These are phyloP conservation scores for Corymbia calophylla DNA, from an alignment of 441 rosid species.

Conservation along the genomic window DNA sequence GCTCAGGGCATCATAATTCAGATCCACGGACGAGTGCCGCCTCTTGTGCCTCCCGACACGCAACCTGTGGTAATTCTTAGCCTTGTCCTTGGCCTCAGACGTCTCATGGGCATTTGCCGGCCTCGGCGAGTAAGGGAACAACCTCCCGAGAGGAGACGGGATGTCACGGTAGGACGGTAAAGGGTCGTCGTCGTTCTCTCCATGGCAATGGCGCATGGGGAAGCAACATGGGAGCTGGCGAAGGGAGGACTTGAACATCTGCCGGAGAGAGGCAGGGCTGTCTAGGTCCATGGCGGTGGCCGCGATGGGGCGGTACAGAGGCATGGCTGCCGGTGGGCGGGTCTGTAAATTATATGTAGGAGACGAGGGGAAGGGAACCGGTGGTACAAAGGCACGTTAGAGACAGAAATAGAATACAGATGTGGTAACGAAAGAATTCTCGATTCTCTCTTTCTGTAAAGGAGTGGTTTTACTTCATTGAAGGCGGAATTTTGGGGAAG, in stretches of 20 bases:
- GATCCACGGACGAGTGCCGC: conserved; percentile 23
- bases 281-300: background rate
- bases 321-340: background rate
- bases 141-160: background rate
- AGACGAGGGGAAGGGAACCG: background rate
- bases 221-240: background rate
- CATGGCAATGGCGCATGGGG: background rate
- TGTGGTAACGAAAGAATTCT: background rate
- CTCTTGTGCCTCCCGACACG: conserved; percentile 3
- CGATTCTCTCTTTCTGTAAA: background rate
- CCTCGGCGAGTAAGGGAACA: background rate
- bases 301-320: background rate
- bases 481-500: background rate
- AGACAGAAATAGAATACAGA: background rate
- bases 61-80: background rate
- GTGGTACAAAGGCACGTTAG: background rate
- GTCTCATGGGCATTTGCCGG: background rate
- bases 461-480: background rate
- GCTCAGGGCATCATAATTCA: conserved; percentile 28
- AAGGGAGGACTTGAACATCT: conserved; percentile 12
- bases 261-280: conserved; percentile 3
- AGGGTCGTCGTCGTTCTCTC: background rate
- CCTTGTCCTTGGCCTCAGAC: background rate
- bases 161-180: background rate
- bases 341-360: background rate